Percentiles rank a stretch among this genome's conserved stretches.
These are phyloP conservation scores for Amaranthus tricolor DNA, from an alignment of 179 eudicot species.

Conservation along the genomic window DNA sequence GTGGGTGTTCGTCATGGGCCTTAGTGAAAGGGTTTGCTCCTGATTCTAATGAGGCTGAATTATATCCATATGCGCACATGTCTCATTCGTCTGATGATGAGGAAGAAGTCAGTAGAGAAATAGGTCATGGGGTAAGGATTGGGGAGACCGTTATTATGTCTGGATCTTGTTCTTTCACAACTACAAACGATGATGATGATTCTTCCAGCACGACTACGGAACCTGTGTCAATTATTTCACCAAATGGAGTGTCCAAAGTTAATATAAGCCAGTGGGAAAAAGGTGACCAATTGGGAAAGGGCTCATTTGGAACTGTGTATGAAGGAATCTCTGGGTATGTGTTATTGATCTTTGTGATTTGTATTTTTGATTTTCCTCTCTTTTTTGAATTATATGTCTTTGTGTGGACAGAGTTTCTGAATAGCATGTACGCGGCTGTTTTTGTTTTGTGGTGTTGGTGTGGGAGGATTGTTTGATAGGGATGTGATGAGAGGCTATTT, in stretches of 20 bases:
- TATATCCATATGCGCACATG: neutral
- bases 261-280: slow-evolving; percentile 57
- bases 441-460: neutral
- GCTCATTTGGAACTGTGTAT: slow-evolving; percentile 83
- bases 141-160: slow-evolving; percentile 29
- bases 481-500: neutral
- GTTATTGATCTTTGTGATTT: neutral
- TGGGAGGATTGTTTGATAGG: neutral
- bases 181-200: slow-evolving; percentile 49
- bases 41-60: slow-evolving; percentile 26
- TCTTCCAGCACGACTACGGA: slow-evolving; percentile 39
- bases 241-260: slow-evolving; percentile 38
- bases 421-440: neutral
- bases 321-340: slow-evolving; percentile 74
- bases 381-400: neutral
- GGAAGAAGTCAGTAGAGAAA: slow-evolving; percentile 21
- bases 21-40: slow-evolving; percentile 49
- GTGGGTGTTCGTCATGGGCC: slow-evolving; percentile 63
- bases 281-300: slow-evolving; percentile 62
- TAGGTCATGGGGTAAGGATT: slow-evolving; percentile 24
- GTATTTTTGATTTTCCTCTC: neutral
- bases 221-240: slow-evolving; percentile 43
- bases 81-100: slow-evolving; percentile 21
- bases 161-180: slow-evolving; percentile 42
- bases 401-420: neutral